Conservation (phyloP, 768 basidiomycete species). For the Pisolithus microcarpus region DNA sequence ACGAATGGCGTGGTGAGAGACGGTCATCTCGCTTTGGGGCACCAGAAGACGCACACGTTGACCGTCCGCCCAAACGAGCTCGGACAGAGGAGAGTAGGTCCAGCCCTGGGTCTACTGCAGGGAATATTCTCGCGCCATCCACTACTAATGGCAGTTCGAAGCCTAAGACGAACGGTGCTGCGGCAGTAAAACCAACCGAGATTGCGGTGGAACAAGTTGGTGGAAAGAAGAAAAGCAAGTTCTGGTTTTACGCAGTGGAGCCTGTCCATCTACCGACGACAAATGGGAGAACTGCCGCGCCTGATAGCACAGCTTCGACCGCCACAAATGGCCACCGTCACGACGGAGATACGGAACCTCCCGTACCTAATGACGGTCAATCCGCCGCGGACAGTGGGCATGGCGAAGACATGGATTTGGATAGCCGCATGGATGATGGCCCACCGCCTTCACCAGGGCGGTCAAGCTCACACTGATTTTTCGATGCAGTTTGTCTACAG, state of each 20-base stretch:
- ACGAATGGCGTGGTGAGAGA: conserved; percentile 67
- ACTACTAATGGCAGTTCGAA: conserved; percentile 31
- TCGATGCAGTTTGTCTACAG: conserved; percentile 1
- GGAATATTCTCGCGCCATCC: conserved; percentile 20
- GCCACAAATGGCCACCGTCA: conserved; percentile 18
- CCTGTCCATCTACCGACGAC: conserved; percentile 37
- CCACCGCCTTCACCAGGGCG: conserved; percentile 13
- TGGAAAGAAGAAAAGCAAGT: conserved; percentile 81
- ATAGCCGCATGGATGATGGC: conserved; percentile 12
- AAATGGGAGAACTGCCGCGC: conserved; percentile 11
- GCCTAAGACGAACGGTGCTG: conserved; percentile 51
- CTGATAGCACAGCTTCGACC: conserved; percentile 10
- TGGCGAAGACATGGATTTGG: conserved; percentile 17
- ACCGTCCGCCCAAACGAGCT: conserved; percentile 59
- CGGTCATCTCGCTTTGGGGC: conserved; percentile 64
- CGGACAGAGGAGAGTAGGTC: conserved; percentile 68
- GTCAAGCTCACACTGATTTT: conserved; percentile 8
- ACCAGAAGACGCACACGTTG: conserved; percentile 42
- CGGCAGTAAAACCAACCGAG: conserved; percentile 65
- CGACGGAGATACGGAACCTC: conserved; percentile 2
- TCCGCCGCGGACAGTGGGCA: not conserved
- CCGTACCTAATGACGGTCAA: conserved; percentile 7
- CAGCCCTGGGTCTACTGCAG: conserved; percentile 40
- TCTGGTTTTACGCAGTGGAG: conserved; percentile 86
- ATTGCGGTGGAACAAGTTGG: conserved; percentile 67